Conservation (phyloP, 805 yeast species). For the Scheffersomyces amazonensis region DNA sequence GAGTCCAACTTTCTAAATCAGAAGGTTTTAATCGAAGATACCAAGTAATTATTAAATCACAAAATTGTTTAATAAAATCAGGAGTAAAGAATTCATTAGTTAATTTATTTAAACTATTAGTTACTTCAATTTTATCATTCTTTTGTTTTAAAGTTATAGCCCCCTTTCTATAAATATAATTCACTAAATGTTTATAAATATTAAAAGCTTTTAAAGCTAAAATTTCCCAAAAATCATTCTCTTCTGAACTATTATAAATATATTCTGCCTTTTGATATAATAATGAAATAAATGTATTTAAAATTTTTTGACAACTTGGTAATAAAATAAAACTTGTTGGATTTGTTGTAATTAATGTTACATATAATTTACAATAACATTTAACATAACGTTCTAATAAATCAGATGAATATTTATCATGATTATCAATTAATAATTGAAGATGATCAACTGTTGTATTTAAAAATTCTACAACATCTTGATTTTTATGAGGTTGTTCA, state of each 20-base stretch:
- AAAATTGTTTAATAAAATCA: constrained; percentile 51
- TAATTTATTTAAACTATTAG: constrained; percentile 51
- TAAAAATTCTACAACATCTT: constrained; percentile 59
- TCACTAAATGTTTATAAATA: constrained; percentile 62
- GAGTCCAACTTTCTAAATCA: constrained; percentile 78
- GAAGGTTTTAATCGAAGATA: constrained; percentile 70
- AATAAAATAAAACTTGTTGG: constrained; percentile 71
- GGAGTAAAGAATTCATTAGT: constrained; percentile 57
- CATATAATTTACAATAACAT: constrained; percentile 73
- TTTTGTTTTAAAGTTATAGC: constrained; percentile 63
- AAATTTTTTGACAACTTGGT: constrained; percentile 58
- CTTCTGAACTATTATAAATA: constrained; percentile 58
- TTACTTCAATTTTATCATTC: constrained; percentile 63
- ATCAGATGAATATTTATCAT: constrained; percentile 47
- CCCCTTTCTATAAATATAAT: constrained; percentile 62
- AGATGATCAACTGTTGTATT: constrained; percentile 56
- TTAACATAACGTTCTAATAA: constrained; percentile 67
- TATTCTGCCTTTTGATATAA: constrained; percentile 62
- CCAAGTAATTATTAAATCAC: constrained; percentile 67
- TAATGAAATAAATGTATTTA: constrained; percentile 58
- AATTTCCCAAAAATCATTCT: constrained; percentile 70
- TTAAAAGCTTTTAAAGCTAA: constrained; percentile 64
- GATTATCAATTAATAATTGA: constrained; percentile 50
- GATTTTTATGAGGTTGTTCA: constrained; percentile 63
- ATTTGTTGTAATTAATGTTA: constrained; percentile 53